Conservation (phyloP, 768 basidiomycete species). For the Boletus rubescentipes region DNA sequence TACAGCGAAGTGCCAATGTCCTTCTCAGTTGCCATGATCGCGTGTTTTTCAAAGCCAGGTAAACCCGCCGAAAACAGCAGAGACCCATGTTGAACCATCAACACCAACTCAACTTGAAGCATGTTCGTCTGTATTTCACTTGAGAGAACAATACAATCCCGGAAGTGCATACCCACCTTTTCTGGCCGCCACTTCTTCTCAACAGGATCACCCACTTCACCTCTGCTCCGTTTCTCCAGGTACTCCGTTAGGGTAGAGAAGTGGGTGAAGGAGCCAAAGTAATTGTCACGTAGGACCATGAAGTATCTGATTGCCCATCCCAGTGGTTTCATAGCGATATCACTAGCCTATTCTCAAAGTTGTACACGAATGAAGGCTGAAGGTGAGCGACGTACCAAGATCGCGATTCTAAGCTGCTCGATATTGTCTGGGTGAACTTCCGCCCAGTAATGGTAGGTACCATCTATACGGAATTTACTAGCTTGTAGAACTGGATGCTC, state of each 20-base stretch:
- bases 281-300: slow-evolving; percentile 90
- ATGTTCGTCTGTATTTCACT: slow-evolving; percentile 65
- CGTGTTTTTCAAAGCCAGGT: slow-evolving; percentile 53
- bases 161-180: slow-evolving; percentile 46
- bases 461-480: slow-evolving; percentile 54
- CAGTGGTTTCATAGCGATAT: slow-evolving; percentile 63
- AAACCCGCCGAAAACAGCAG: slow-evolving; percentile 67
- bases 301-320: slow-evolving; percentile 91
- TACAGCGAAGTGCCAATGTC: slow-evolving; percentile 55
- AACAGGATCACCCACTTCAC: slow-evolving; percentile 79
- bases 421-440: slow-evolving; percentile 66
- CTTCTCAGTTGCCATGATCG: slow-evolving; percentile 25
- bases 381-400: slow-evolving; percentile 45
- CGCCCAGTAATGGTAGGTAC: slow-evolving; percentile 73
- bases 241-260: slow-evolving; percentile 89
- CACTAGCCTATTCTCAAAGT: slow-evolving; percentile 40
- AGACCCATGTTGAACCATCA: slow-evolving; percentile 51
- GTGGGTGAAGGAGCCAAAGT: slow-evolving; percentile 91
- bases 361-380: not conserved
- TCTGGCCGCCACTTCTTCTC: slow-evolving; percentile 76
- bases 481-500: slow-evolving; percentile 64
- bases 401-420: slow-evolving; percentile 71
- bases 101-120: slow-evolving; percentile 68
- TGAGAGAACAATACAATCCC: slow-evolving; percentile 5
- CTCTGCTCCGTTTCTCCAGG: slow-evolving; percentile 58